Conservation (phyloP, 2,329 filamentous ascomycete species). For the Huntiella omanensis region DNA sequence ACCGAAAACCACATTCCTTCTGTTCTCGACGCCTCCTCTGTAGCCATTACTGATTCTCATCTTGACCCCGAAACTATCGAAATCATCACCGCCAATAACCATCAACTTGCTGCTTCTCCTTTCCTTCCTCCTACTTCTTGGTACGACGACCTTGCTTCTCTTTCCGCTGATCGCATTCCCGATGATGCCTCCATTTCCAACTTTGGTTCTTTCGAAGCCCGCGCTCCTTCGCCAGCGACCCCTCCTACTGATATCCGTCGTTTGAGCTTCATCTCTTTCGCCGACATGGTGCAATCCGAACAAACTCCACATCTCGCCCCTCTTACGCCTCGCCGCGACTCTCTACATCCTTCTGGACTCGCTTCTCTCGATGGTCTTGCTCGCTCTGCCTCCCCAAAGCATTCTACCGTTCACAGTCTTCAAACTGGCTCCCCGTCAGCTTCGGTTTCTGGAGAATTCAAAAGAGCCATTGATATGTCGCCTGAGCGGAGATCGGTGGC, state of each 20-base stretch:
- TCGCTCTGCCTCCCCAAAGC: conserved; percentile 62
- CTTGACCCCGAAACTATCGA: conserved; percentile 80
- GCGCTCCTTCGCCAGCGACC: neutral
- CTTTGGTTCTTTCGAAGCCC: conserved; percentile 56
- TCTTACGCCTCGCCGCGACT: conserved; percentile 41
- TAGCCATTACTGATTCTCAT: conserved; percentile 73
- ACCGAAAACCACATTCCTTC: conserved; percentile 89
- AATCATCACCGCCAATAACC: conserved; percentile 71
- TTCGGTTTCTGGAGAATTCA: conserved; percentile 37
- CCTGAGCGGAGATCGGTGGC: conserved; percentile 40
- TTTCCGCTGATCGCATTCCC: conserved; percentile 28
- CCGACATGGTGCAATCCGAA: conserved; percentile 79
- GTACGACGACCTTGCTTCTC: conserved; percentile 38
- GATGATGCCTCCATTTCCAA: conserved; percentile 56
- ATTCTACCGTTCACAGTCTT: conserved; percentile 44
- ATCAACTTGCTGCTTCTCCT: conserved; percentile 48
- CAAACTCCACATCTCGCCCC: conserved; percentile 37
- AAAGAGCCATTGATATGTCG: conserved; percentile 44
- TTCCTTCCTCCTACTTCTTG: conserved; percentile 29
- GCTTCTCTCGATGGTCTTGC: conserved; percentile 38
- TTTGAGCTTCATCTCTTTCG: conserved; percentile 89
- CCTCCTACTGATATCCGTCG: conserved; percentile 46
- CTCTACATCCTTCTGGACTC: conserved; percentile 44
- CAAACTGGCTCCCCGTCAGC: conserved; percentile 52
- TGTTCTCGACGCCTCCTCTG: conserved; percentile 75